Base-by-base conservation (phyloP, 768 basidiomycete species). In the Lepiota venenata region DNA sequence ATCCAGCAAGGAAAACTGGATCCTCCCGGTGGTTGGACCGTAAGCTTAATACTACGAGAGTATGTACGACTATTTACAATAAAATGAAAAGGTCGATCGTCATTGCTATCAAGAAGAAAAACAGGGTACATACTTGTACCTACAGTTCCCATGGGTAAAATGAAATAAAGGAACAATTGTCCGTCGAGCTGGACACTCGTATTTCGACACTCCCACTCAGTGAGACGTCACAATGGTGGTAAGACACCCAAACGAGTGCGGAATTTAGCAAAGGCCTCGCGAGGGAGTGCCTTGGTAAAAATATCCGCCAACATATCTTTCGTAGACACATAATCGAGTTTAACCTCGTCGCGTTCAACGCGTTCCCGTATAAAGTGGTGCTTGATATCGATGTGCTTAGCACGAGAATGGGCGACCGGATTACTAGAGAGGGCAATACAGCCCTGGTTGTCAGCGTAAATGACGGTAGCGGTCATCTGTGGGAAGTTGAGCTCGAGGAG, bases 201-300 rank as follows among this genome's bases (percentile, higher is more conserved):
- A n/a, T 41, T 41, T 41, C 40, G n/a, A 41, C 40, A 8, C 40
- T 41, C 40, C 40, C 40, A 41, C 40, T 41, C 40, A 18, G 6
- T 18, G 15, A 41, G 40, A 16, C n/a, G 15, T 41, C 18, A 41
- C 6, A 15, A 15, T n/a, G 5, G 9, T 57, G 56, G 68, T 55
- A 27, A 6, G 7, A 47, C 18, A 42, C n/a, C 20, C 40, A 39
- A 44, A 48, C 14, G n/a, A 45, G n/a, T 15, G 55, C 20, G 25
- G 47, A 16, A 49, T 11, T 20, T 25, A 12, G 8, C 12, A 37
- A 29, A 21, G 29, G 29, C 29, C n/a, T 32, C 21, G 3, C 8
- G 11, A 4, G 64, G 63, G 2, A 69, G 56, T 0, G 62, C 58
- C 38, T 69, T 69, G 0, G 61, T 69, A 25, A 69, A 44, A 9